These are phyloP conservation scores for Aspergillus piperis DNA, from an alignment of 2,329 filamentous ascomycete species.

Conservation along the genomic window DNA sequence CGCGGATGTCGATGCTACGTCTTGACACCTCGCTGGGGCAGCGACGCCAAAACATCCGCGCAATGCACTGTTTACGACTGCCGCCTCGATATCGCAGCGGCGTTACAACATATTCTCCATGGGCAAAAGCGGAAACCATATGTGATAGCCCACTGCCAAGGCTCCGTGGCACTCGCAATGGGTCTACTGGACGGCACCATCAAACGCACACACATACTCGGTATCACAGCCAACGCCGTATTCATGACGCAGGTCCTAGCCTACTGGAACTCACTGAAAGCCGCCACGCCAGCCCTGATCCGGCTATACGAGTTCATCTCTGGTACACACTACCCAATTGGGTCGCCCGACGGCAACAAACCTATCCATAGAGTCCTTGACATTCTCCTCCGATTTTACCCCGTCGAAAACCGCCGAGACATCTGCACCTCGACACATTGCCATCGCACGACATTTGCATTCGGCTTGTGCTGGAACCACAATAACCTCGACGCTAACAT, in stretches of 20 bases:
- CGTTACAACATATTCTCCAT: not conserved
- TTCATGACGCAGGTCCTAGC: constrained; percentile 23
- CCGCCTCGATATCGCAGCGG: constrained; percentile 13
- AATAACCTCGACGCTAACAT: constrained; percentile 35
- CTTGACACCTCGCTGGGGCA: constrained; percentile 10
- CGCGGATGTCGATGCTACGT: constrained; percentile 8
- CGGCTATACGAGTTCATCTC: constrained; percentile 12
- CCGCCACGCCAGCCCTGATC: constrained; percentile 4
- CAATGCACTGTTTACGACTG: constrained; percentile 12
- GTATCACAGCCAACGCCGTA: constrained; percentile 24
- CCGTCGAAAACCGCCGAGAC: constrained; percentile 28
- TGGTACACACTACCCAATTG: constrained; percentile 19
- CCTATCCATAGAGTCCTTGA: constrained; percentile 21
- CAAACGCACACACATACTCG: constrained; percentile 14
- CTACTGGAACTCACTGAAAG: constrained; percentile 23
- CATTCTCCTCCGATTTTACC: constrained; percentile 37
- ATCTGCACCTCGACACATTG: constrained; percentile 36
- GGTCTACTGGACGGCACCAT: constrained; percentile 8
- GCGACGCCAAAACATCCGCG: not conserved
- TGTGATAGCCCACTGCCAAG: constrained; percentile 15
- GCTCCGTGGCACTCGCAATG: constrained; percentile 11
- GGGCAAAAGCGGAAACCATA: not conserved
- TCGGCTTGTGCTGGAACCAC: constrained; percentile 41
- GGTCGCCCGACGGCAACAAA: not conserved
- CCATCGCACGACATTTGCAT: constrained; percentile 35